These are phyloP conservation scores for Pseudocercospora musae DNA, from an alignment of 2,329 filamentous ascomycete genomes.

Conservation along the genomic window DNA sequence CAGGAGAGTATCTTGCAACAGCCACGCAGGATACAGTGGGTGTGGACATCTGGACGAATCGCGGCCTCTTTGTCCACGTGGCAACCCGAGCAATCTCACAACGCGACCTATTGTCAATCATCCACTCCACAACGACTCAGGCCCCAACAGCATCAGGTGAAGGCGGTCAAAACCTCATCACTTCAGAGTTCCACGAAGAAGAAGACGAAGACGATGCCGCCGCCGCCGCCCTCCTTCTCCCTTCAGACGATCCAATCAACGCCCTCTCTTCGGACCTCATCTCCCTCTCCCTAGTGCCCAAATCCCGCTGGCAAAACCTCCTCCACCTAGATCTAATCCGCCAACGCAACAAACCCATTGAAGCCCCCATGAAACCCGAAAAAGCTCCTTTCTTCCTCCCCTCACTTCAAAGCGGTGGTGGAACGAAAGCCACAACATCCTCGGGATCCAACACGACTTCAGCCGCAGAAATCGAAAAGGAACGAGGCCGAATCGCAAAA, in stretches of 20 bases:
- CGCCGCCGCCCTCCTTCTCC: conserved; percentile 47
- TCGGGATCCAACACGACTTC: conserved; percentile 22
- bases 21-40: conserved; percentile 78
- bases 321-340: conserved; percentile 87
- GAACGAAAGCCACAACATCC: conserved; percentile 10
- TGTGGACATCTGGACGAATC: conserved; percentile 95
- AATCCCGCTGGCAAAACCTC: conserved; percentile 89
- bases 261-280: conserved; percentile 72
- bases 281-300: conserved; percentile 84
- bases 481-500: conserved; percentile 34
- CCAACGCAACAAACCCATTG: conserved; percentile 88
- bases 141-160: conserved; percentile 77
- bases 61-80: conserved; percentile 82
- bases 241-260: conserved; percentile 45
- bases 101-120: conserved; percentile 63
- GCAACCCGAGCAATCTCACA: conserved; percentile 82
- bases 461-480: conserved; percentile 32
- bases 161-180: conserved; percentile 67
- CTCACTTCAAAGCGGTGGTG: conserved; percentile 50
- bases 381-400: conserved; percentile 96
- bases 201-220: conserved; percentile 48
- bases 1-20: conserved; percentile 91
- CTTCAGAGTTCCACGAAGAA: conserved; percentile 42
- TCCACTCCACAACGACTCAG: conserved; percentile 27
- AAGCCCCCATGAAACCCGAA: conserved; percentile 85